phyloP scores from a whole-genome alignment of 2,329 filamentous ascomycete genomes.

The Sporothrix luriei region DNA sequence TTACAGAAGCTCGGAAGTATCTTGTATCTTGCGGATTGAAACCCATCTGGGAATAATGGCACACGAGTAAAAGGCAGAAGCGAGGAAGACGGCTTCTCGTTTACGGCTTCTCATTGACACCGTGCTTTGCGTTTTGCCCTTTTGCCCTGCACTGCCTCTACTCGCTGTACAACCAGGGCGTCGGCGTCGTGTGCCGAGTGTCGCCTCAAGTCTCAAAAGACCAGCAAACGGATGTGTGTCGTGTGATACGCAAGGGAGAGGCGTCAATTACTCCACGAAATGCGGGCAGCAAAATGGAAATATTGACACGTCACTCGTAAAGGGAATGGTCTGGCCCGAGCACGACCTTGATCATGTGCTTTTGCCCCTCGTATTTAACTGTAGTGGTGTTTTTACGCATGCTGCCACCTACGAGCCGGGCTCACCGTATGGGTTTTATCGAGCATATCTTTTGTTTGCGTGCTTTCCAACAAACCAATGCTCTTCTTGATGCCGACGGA shows the following conservation, averaged over 20 bases:
- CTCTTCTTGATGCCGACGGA: neutral
- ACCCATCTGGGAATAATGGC: neutral
- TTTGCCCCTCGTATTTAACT: neutral
- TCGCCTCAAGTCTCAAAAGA: neutral
- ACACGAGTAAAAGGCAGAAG: neutral
- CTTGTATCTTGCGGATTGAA: neutral
- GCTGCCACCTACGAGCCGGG: neutral
- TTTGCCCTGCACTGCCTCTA: constrained; percentile 14
- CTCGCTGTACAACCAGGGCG: neutral
- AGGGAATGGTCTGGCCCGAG: neutral
- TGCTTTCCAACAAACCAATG: neutral
- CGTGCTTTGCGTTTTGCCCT: neutral
- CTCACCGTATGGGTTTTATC: too few relatives aligned
- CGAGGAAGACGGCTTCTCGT: too few relatives aligned
- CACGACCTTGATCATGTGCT: neutral
- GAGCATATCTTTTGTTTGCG: neutral
- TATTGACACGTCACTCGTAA: neutral
- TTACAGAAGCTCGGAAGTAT: neutral
- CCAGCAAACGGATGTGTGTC: neutral
- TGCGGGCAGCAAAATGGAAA: neutral
- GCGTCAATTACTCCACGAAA: neutral
- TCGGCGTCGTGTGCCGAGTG: neutral
- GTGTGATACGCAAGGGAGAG: neutral
- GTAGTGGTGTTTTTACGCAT: neutral
- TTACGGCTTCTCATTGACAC: neutral